Percentiles rank a stretch among this genome's conserved stretches.
phyloP scores from a whole-genome alignment of 2,329 filamentous ascomycete genomes.

The Macrophomina tecta region DNA sequence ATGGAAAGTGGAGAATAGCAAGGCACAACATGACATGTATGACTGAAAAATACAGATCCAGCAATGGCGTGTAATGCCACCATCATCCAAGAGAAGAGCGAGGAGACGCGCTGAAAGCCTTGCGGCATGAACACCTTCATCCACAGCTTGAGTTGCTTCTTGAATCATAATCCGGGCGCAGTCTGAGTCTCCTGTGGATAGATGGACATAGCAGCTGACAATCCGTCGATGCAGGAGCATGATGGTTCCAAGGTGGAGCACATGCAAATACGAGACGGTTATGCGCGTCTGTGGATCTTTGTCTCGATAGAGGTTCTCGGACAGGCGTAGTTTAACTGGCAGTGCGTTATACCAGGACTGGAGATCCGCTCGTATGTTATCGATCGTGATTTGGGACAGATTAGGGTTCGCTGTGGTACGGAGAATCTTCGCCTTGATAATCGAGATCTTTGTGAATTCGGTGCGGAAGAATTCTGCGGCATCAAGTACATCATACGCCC shows the following conservation, averaged over 20 bases:
- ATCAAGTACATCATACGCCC: neutral
- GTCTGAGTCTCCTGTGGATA: neutral
- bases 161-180: neutral
- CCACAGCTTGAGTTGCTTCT: conserved; percentile 21
- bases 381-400: neutral
- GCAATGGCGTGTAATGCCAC: conserved; percentile 32
- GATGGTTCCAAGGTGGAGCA: neutral
- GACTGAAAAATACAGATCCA: conserved; percentile 33
- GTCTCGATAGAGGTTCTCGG: neutral
- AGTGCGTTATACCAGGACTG: neutral
- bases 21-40: neutral
- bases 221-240: neutral
- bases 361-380: neutral
- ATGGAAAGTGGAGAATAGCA: neutral
- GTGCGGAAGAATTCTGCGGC: neutral
- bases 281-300: neutral
- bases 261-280: neutral
- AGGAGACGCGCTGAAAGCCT: conserved; percentile 33
- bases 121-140: conserved; percentile 33
- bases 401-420: neutral
- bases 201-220: neutral
- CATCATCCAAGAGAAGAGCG: conserved; percentile 30
- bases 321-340: neutral
- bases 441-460: conserved; percentile 3
- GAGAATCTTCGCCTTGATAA: neutral